phyloP scores from a whole-genome alignment of 202 grass and related monocot genomes.

The Panicum hallii region DNA sequence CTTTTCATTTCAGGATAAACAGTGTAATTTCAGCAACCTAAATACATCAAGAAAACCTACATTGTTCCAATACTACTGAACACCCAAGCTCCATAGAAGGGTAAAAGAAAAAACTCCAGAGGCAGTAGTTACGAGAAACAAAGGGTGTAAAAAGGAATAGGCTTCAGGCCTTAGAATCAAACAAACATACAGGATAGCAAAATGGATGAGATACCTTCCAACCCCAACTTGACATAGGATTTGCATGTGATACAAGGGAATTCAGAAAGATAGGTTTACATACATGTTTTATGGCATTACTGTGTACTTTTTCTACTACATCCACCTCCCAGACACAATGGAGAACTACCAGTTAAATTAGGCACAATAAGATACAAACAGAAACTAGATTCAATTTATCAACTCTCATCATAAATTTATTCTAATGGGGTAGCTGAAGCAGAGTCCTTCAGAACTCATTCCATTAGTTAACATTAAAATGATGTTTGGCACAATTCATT shows the following conservation, averaged over 20 bases:
- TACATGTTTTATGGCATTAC: not conserved
- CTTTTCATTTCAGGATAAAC: constrained; percentile 1
- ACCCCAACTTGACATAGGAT: constrained; percentile 6
- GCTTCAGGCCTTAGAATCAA: not conserved
- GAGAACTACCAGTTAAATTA: not conserved
- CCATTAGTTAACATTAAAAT: not conserved
- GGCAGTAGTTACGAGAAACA: not conserved
- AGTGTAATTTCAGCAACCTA: constrained; percentile 7
- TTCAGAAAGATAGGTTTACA: constrained; percentile 5
- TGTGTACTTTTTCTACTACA: not conserved
- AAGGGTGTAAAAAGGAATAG: not conserved
- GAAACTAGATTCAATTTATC: not conserved
- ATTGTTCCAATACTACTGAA: not conserved
- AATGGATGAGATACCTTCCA: not conserved
- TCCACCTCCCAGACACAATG: not conserved
- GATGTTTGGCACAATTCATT: not conserved
- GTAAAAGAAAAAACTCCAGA: not conserved
- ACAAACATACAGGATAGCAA: constrained; percentile 32
- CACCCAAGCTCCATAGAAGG: not conserved
- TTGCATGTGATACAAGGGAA: not conserved
- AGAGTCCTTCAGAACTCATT: not conserved
- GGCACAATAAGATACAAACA: not conserved
- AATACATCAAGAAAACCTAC: constrained; percentile 10
- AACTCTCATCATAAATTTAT: not conserved
- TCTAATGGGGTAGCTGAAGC: not conserved